A percentile compares a stretch with the other conserved stretches of the same genome.
phyloP scores from a whole-genome alignment of 78 protist genomes.

The Dictyostelium discoideum region DNA sequence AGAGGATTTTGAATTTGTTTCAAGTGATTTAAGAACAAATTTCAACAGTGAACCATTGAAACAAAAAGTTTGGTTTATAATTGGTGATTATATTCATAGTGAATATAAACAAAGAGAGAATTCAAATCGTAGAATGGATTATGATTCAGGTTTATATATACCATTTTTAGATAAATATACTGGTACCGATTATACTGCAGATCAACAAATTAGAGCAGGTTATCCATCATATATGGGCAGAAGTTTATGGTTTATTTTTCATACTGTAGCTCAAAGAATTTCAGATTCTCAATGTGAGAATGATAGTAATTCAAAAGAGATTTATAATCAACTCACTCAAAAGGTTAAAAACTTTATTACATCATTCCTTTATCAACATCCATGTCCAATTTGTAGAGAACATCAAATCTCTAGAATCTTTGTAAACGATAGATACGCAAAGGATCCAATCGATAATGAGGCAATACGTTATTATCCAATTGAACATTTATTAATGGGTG shows the following conservation, averaged over 20 bases:
- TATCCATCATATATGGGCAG: slow-evolving; percentile 24
- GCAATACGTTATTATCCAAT: slow-evolving; percentile 33
- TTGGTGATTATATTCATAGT: background rate
- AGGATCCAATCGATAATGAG: background rate
- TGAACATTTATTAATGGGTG: slow-evolving; percentile 24
- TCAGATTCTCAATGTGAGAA: background rate
- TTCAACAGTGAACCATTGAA: background rate
- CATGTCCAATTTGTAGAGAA: slow-evolving; percentile 51
- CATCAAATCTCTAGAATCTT: background rate
- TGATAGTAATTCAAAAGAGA: background rate
- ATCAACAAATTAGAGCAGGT: slow-evolving; percentile 4
- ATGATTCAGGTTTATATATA: slow-evolving; percentile 23
- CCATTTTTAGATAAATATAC: slow-evolving; percentile 31
- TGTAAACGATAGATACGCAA: slow-evolving; percentile 4
- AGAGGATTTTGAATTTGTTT: slow-evolving; percentile 17
- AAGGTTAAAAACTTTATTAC: background rate
- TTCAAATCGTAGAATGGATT: slow-evolving; percentile 13
- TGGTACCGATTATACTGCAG: background rate
- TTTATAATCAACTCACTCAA: background rate
- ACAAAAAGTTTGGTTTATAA: slow-evolving; percentile 19
- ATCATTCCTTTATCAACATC: background rate
- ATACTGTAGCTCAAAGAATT: slow-evolving; percentile 14
- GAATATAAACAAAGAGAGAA: slow-evolving; percentile 21
- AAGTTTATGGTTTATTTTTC: slow-evolving; percentile 30
- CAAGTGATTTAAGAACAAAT: background rate